These are phyloP conservation scores for Penicillium sp. DNA, from an alignment of 2,329 filamentous ascomycete species.

Conservation along the genomic window DNA sequence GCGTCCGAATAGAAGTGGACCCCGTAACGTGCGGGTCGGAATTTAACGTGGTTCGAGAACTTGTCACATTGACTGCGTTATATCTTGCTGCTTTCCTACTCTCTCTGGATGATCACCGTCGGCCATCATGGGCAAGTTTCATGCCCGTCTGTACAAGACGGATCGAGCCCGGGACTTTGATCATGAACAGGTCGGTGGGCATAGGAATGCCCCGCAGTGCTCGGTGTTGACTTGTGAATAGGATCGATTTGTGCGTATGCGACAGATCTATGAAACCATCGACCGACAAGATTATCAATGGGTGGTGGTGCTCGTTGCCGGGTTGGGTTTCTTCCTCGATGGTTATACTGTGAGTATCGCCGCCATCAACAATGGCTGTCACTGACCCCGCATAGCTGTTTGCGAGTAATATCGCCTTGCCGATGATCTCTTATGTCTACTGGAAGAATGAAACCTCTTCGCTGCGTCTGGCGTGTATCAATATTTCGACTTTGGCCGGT, in stretches of 20 bases:
- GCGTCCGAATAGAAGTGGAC: too few species aligned
- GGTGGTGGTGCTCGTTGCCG: constrained; percentile 44
- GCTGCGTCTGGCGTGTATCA: constrained; percentile 38
- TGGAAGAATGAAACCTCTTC: constrained; percentile 38
- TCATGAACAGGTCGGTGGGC: constrained; percentile 35
- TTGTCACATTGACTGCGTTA: neutral
- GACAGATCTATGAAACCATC: constrained; percentile 43
- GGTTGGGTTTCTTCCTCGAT: constrained; percentile 48
- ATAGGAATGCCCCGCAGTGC: neutral
- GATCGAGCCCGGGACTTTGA: constrained; percentile 42
- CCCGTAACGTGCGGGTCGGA: neutral
- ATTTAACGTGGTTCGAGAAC: neutral
- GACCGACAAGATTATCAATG: constrained; percentile 41
- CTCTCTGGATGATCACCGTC: neutral
- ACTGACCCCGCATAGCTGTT: constrained; percentile 35
- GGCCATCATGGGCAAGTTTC: constrained; percentile 31
- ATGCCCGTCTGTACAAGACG: constrained; percentile 39
- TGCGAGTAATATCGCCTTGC: constrained; percentile 48
- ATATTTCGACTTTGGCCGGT: constrained; percentile 44
- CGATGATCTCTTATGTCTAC: constrained; percentile 46
- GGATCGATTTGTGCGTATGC: constrained; percentile 42
- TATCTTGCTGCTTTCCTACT: neutral
- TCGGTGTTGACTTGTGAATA: neutral
- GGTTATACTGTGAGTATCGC: constrained; percentile 36
- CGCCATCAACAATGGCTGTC: neutral